Evolutionary conservation across 306 rosid genomes (phyloP), one percentile per base, ranked within the genome.

Genomic region (Elaeagnus macrophylla): DNA sequence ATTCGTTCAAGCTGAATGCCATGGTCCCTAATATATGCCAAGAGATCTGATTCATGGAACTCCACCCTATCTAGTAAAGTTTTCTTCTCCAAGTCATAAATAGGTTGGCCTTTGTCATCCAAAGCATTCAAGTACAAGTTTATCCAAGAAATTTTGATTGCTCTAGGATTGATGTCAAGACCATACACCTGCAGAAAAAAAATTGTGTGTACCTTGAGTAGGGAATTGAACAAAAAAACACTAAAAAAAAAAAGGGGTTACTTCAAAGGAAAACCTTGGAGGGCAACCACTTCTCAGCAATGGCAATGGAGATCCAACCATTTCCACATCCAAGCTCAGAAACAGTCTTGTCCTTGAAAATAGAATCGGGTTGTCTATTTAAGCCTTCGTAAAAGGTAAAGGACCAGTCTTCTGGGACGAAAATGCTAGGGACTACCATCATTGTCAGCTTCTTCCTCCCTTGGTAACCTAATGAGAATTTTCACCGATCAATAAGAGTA

Each of bases 261-360:
- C 38, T 7, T 55, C 53, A 47, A 57, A 53, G 65, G 68, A 51
- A 63, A 56, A 79, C 97, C 96, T 87, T 91, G 10, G 69, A 75
- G 44, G 99, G 99, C 72, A 80, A 49, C 99, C 96, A 87, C 61
- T 91, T 87, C 64, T 87, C 96, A 57, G 99, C 95, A 46, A 87
- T 76, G 76, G 99, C 96, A 59, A 91, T 82, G 67, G 99, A 91
- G 59, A 91, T 91, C 97, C 99, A 91, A 41, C 99, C 99, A 77
- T 91, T 91, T 52, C 99, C 99, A 70, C 99, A 91, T 57, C 99
- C 99, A 60, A 91, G 83, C 77, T 91, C 99, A 10, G 93, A 74
- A 48, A 91, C 69, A 35, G 79, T 61, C 77, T 74, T 81, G 69
- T 91, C 99, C 76, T 79, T 84, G 75, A 91, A 91, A 59, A 87